Conservation (phyloP, 2,329 filamentous ascomycete genomes). For the Colletotrichum sp. region DNA sequence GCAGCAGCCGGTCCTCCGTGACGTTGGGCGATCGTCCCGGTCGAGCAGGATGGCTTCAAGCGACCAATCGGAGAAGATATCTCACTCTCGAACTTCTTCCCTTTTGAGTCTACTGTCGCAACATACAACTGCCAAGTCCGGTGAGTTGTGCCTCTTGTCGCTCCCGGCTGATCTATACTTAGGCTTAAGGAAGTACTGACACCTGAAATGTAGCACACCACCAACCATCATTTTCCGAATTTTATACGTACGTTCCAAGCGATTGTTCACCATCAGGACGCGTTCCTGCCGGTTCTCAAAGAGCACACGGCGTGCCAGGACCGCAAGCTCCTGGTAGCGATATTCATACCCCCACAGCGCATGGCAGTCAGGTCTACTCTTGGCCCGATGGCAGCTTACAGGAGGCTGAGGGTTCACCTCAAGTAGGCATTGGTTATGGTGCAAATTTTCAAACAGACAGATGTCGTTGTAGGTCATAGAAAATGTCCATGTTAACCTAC, state of each 20-base stretch:
- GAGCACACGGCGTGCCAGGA: not conserved
- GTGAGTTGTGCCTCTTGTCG: not conserved
- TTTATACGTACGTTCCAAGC: constrained; percentile 3
- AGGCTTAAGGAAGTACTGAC: not conserved
- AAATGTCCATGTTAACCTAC: not conserved
- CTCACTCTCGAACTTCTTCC: not conserved
- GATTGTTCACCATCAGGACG: not conserved
- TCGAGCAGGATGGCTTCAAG: constrained; percentile 5
- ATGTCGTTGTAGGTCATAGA: not conserved
- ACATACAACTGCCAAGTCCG: not conserved
- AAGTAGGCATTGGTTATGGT: not conserved
- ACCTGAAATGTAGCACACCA: not conserved
- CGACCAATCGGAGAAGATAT: not conserved
- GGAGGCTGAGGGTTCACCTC: not conserved
- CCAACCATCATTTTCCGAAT: constrained; percentile 9
- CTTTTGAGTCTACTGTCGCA: not conserved
- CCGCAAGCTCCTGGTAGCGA: not conserved
- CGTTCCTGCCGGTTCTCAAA: not conserved
- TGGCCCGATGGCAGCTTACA: not conserved
- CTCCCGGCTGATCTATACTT: not conserved
- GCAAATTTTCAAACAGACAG: not conserved
- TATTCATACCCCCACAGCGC: not conserved
- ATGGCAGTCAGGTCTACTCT: not conserved
- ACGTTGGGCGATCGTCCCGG: constrained; percentile 1
- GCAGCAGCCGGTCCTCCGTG: constrained; percentile 9